These are phyloP conservation scores for Chaetomidium leptoderma DNA, from an alignment of 495 filamentous ascomycete genomes.

Conservation along the genomic window DNA sequence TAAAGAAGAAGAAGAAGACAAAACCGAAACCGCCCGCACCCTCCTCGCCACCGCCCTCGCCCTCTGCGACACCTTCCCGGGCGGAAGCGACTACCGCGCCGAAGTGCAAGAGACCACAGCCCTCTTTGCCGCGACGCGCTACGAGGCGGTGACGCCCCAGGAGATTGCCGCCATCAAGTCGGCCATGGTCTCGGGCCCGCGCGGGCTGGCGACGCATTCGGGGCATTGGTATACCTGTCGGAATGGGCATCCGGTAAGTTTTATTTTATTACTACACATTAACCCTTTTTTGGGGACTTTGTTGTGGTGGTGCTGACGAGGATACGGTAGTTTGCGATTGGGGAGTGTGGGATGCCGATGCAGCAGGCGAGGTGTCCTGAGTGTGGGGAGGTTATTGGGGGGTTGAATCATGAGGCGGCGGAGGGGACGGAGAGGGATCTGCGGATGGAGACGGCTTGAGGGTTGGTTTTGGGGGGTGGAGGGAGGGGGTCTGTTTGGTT, in stretches of 20 bases:
- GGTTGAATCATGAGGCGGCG: conserved; percentile 41
- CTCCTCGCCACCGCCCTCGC: conserved; percentile 14
- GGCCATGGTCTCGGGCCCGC: conserved; percentile 32
- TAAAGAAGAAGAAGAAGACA: not conserved
- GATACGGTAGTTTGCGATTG: conserved; percentile 54
- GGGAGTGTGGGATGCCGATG: conserved; percentile 70
- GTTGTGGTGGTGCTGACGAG: not conserved
- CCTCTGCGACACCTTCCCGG: conserved; percentile 24
- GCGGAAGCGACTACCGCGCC: conserved; percentile 13
- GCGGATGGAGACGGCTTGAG: conserved; percentile 11
- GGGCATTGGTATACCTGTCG: conserved; percentile 37
- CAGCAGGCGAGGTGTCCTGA: conserved; percentile 59
- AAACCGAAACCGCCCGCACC: conserved; percentile 1
- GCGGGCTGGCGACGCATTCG: conserved; percentile 30
- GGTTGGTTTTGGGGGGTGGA: not conserved
- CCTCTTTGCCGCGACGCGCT: conserved; percentile 21
- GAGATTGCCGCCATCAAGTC: conserved; percentile 30
- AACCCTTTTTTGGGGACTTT: not conserved
- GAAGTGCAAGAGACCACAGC: conserved; percentile 22
- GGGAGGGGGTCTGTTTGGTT: not conserved
- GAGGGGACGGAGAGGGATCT: conserved; percentile 2
- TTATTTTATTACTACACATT: not conserved
- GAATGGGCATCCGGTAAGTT: conserved; percentile 34
- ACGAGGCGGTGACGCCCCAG: conserved; percentile 28
- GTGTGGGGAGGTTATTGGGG: conserved; percentile 59